phyloP scores from a whole-genome alignment of 805 yeast species.

The Metschnikowia dekortorum region DNA sequence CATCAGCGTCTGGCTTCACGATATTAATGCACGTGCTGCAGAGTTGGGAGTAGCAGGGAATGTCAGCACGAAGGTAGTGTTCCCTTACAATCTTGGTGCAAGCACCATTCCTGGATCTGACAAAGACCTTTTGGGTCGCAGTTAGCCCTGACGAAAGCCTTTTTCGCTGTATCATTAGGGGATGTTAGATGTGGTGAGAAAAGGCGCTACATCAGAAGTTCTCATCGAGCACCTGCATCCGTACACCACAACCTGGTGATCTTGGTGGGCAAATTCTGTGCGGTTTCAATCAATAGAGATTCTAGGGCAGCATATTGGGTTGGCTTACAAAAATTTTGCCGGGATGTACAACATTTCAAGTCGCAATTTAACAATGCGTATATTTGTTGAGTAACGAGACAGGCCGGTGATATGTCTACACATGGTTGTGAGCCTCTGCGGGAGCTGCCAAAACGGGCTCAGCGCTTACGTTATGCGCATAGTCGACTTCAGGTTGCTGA shows the following conservation, averaged over 20 bases:
- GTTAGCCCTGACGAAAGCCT: slow-evolving; percentile 42
- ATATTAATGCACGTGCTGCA: slow-evolving; percentile 60
- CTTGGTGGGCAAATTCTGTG: not conserved
- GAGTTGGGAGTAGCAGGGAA: slow-evolving; percentile 77
- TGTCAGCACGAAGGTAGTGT: slow-evolving; percentile 87
- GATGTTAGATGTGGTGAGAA: not conserved
- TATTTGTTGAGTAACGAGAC: not conserved
- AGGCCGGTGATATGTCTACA: not conserved
- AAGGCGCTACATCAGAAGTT: not conserved
- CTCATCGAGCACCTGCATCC: slow-evolving; percentile 3
- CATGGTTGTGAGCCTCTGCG: not conserved
- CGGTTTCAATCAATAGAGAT: not conserved
- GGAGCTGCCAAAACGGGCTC: not conserved
- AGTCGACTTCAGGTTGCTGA: not conserved
- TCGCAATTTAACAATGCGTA: not conserved
- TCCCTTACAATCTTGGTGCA: slow-evolving; percentile 91
- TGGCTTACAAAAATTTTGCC: not conserved
- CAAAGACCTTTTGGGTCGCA: slow-evolving; percentile 86
- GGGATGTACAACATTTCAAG: not conserved
- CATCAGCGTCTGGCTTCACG: slow-evolving; percentile 60
- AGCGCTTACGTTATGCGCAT: not conserved
- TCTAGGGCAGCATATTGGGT: not conserved
- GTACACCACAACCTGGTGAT: not conserved
- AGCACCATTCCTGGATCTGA: slow-evolving; percentile 82
- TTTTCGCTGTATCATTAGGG: slow-evolving; percentile 23